Evolutionary conservation across 2,329 filamentous ascomycete species (phyloP), one percentile per base, ranked within the genome.

Genomic region (Colletotrichum tanaceti): DNA sequence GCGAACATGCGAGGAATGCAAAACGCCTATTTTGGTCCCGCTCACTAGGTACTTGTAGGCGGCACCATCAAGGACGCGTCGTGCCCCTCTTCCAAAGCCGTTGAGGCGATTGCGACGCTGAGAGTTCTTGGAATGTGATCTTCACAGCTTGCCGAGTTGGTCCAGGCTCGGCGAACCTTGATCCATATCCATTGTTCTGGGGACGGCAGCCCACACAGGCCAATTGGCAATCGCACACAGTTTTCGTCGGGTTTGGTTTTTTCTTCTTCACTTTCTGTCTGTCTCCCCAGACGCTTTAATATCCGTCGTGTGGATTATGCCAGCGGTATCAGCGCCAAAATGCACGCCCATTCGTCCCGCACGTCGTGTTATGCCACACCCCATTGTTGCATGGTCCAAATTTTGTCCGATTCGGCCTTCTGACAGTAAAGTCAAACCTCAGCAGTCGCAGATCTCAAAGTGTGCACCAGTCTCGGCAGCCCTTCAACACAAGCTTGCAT

Each of bases 51-150:
- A n/a, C n/a, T n/a, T n/a, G n/a, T n/a, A n/a, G n/a, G n/a, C n/a
- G n/a, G n/a, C n/a, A n/a, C n/a, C n/a, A n/a, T 39, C 11, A 14
- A 14, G 22, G 24, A 59, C 65, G 60, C 65, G 65, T 64, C 41
- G 39, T 53, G 46, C n/a, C 41, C 46, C 39, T 47, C 53, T 35
- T 59, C 18, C 11, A 5, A 39, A 41, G 50, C 65, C 46, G 46
- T 41, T 53, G 53, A 67, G 43, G 53, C 62, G 50, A 44, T 38
- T 60, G 62, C 50, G 52, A 69, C 66, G 43, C 20, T 57, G 63
- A 57, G 38, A 38, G 54, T 65, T 53, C 28, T 38, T 53, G 38
- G 50, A 43, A 43, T 44, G 32, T 35, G 38, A 61, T 60, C 43
- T 52, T 47, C 24, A 38, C 20, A 20, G 38, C 47, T 13, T 58